Conservation (phyloP, 2,329 filamentous ascomycete species). For the Chaetomium sp. region DNA sequence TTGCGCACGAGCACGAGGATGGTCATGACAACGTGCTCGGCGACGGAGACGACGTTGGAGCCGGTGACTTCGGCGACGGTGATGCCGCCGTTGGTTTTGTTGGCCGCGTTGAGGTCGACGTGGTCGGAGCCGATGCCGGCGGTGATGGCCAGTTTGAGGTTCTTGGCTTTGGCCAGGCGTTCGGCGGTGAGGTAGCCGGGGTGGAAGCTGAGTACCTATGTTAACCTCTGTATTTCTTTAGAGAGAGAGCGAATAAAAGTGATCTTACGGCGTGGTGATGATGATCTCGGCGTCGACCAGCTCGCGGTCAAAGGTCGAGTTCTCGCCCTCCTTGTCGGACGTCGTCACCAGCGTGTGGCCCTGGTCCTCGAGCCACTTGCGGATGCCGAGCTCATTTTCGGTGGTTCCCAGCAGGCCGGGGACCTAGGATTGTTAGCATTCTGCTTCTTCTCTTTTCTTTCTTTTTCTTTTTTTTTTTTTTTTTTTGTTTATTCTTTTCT, state of each 20-base stretch:
- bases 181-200: constrained; percentile 95
- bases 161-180: constrained; percentile 96
- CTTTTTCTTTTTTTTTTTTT: neutral
- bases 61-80: constrained; percentile 97
- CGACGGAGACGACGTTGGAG: constrained; percentile 96
- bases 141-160: constrained; percentile 94
- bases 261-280: constrained; percentile 91
- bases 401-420: constrained; percentile 87
- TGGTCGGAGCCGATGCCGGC: constrained; percentile 98
- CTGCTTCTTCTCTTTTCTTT: neutral
- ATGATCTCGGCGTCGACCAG: constrained; percentile 96
- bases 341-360: constrained; percentile 96
- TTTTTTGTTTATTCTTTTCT: neutral
- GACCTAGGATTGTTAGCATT: constrained; percentile 40
- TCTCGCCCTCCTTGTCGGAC: constrained; percentile 90
- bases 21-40: constrained; percentile 99
- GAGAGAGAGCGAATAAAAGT: too few species aligned
- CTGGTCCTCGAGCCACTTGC: constrained; percentile 95
- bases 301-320: constrained; percentile 91
- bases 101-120: constrained; percentile 92
- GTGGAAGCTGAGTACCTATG: constrained; percentile 64
- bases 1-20: constrained; percentile 94
- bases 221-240: neutral
- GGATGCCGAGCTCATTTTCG: constrained; percentile 95
- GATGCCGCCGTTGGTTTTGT: constrained; percentile 96